Base-by-base conservation (phyloP, 2,329 filamentous ascomycete genomes). In the Dactylellina leptospora region DNA sequence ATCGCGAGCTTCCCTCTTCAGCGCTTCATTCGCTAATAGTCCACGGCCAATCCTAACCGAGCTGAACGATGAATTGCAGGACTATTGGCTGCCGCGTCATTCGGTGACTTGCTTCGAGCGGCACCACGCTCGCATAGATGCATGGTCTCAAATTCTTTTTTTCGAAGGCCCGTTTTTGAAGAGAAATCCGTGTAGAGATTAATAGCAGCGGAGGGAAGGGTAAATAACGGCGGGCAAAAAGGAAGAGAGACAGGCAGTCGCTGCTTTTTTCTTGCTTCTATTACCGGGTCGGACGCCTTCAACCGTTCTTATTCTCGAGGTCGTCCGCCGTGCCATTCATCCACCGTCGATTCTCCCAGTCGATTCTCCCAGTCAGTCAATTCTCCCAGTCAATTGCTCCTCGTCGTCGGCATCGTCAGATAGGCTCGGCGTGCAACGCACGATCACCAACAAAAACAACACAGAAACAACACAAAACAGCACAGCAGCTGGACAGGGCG, bases 61-160 rank as follows among this genome's bases (percentile, higher is more conserved):
- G 28, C 48, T 53, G 48, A 53, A 36, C 9, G 27, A 20, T 53
- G 11, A n/a, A 36, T 28, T 50, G 20, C 18, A 48, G 30, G 8
- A 16, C 30, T 45, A 22, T 45, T 45, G 20, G 40, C 18, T 16
- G 25, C 58, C 66, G 66, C 50, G 51, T 58, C 53, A 71, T 62
- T 62, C 44, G 51, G 66, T 58, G 33, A 51, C 40, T 58, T 58
- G n/a, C 28, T 25, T 10, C 56, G n/a, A n/a, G 22, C 64, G 58
- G 50, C 51, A 58, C 44, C 40, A 33, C 25, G 27, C 53, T 53
- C 40, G 38, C 50, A 48, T 58, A 44, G 42, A 45, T 40, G 22
- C 40, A 27, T 30, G 28, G 20, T 25, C 8, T 11, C 8, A 22
- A 54, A 20, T 54, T 2, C 16, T 20, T n/a, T n/a, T n/a, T n/a